Conservation (phyloP, 2,329 filamentous ascomycete species). For the Chaetomiaceae sp. region DNA sequence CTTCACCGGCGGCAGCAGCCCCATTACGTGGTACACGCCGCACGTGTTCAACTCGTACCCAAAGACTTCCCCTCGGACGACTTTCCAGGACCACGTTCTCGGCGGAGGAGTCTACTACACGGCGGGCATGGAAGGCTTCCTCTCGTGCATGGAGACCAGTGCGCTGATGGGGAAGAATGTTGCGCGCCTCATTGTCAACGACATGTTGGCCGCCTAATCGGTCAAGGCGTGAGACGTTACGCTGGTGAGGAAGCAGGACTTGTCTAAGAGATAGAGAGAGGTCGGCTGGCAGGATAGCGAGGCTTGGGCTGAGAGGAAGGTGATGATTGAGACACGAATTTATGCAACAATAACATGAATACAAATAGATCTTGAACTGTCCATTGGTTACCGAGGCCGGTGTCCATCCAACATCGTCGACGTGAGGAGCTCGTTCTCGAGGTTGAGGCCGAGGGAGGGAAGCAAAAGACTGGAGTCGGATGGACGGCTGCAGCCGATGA, state of each 20-base stretch:
- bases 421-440: too few species aligned
- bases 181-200: constrained; percentile 64
- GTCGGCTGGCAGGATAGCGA: too few species aligned
- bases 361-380: too few species aligned
- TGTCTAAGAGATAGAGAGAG: background rate
- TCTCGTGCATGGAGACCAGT: constrained; percentile 96
- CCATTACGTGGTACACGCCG: constrained; percentile 72
- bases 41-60: constrained; percentile 84
- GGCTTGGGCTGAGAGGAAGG: background rate
- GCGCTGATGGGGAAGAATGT: constrained; percentile 87
- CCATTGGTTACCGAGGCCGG: too few species aligned
- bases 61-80: constrained; percentile 74
- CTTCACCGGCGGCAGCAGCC: constrained; percentile 25
- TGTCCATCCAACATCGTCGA: too few species aligned
- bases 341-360: too few species aligned
- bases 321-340: background rate
- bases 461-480: too few species aligned
- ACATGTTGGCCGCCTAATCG: constrained; percentile 37
- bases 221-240: background rate
- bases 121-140: constrained; percentile 82
- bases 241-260: constrained; percentile 7
- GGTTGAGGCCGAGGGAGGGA: too few species aligned
- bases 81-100: constrained; percentile 76
- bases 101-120: constrained; percentile 66
- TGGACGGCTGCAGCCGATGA: too few species aligned